phyloP scores from a whole-genome alignment of 176 grass and related monocot genomes.

The Areca catechu region DNA sequence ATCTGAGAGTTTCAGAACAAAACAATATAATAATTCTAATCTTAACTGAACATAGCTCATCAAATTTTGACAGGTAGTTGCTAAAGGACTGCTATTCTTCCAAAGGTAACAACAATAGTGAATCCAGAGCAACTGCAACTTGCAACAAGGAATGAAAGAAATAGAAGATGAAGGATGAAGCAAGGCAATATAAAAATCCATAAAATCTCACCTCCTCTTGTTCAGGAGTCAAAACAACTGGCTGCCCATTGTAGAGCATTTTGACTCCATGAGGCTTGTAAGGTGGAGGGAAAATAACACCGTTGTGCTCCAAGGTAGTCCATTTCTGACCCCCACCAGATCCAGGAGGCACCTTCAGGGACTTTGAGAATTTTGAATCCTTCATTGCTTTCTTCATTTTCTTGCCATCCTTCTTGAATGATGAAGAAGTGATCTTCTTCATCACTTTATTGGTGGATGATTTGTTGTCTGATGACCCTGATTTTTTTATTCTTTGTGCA shows the following conservation, averaged over 20 bases:
- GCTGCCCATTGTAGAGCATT: constrained; percentile 89
- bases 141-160: constrained; percentile 8
- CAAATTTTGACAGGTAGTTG: too few relatives aligned
- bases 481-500: constrained; percentile 44
- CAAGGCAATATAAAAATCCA: background rate
- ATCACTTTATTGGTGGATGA: constrained; percentile 27
- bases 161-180: too few relatives aligned
- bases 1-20: background rate
- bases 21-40: too few relatives aligned
- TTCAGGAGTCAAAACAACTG: constrained; percentile 75
- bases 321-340: constrained; percentile 85
- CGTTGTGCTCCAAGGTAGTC: constrained; percentile 80
- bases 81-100: too few relatives aligned
- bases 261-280: constrained; percentile 88
- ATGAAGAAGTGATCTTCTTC: constrained; percentile 43
- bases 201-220: constrained; percentile 73
- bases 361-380: constrained; percentile 59
- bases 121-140: constrained; percentile 18
- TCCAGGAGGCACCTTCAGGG: constrained; percentile 65
- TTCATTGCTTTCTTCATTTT: constrained; percentile 59
- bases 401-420: constrained; percentile 50
- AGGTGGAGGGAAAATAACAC: constrained; percentile 85
- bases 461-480: constrained; percentile 54
- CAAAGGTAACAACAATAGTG: background rate
- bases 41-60: too few relatives aligned